Evolutionary conservation across 2,329 filamentous ascomycete species (phyloP), one percentile per base, ranked within the genome.

Genomic region (Xenoacremonium recifei): DNA sequence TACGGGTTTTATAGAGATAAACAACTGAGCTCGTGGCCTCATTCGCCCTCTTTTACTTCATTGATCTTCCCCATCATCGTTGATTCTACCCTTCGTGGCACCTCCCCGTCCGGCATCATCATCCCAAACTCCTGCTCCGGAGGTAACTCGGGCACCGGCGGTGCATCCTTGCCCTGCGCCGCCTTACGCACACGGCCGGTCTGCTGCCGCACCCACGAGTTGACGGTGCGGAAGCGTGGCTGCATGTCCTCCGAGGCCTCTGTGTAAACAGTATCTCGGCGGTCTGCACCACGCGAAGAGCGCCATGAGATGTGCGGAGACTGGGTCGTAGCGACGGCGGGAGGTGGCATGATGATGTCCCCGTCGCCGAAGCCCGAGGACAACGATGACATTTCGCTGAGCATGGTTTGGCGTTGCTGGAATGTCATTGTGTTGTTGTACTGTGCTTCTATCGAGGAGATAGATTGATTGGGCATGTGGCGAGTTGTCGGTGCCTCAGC

Each of bases 121-220:
- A 76, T 64, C 20, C 65, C 65, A 37, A 73, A 67, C n/a, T 67
- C 66, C 38, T 69, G 71, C 61, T 76, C 72, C 0, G 65, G 64
- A 1, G 72, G 70, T 35, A 70, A 49, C 3, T 61, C 58, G 2
- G 70, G 69, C 20, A 73, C 63, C 1, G 69, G 66, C 3, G 71
- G 71, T 9, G 66, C 55, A 16, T 63, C 55, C 15, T 55, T 47
- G 6, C 49, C 55, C 51, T 71, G 66, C 2, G 70, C 72, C 2
- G 70, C 72, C 19, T 73, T 68, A 53, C 71, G 72, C 21, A 80
- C 59, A 3, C 78, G 71, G 3, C 73, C 74, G 7, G 74, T 75
- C 60, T 85, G 82, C 56, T 85, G 80, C 50, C 75, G 74, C 2
- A 86, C 81, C 82, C 82, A 86, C 21, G 79, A 82, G 42, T 69